Conservation (phyloP, 2,329 filamentous ascomycete genomes). For the Botrytis fragariae region DNA sequence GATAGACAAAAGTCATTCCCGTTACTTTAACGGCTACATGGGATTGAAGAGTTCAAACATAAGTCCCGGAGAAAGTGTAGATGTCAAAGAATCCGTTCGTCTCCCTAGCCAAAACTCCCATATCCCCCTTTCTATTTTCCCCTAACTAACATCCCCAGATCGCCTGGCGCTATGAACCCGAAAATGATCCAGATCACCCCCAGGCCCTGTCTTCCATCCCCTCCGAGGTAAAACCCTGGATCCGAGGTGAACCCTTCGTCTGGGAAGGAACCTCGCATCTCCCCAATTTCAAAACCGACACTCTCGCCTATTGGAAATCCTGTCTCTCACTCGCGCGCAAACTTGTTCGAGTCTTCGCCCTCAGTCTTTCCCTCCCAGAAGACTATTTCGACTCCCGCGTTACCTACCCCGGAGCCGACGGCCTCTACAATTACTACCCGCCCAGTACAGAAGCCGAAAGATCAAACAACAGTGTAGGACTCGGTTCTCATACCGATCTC, state of each 20-base stretch:
- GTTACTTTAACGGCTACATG: constrained; percentile 49
- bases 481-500: constrained; percentile 49
- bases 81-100: constrained; percentile 47
- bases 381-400: constrained; percentile 54
- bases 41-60: constrained; percentile 44
- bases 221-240: constrained; percentile 42
- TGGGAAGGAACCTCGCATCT: constrained; percentile 52
- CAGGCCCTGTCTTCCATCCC: constrained; percentile 45
- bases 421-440: constrained; percentile 48
- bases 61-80: constrained; percentile 50
- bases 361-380: constrained; percentile 54
- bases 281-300: constrained; percentile 48
- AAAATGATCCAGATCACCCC: constrained; percentile 47
- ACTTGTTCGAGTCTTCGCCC: constrained; percentile 52
- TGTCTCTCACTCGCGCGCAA: constrained; percentile 51
- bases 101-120: background rate
- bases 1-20: constrained; percentile 39
- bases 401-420: constrained; percentile 48
- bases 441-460: constrained; percentile 38
- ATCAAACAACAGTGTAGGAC: constrained; percentile 40
- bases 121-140: background rate
- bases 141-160: constrained; percentile 32
- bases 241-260: constrained; percentile 50
- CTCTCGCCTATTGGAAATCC: constrained; percentile 48
- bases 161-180: constrained; percentile 51